phyloP scores from a whole-genome alignment of 2,329 filamentous ascomycete species.

The Penicillium nordicum region DNA sequence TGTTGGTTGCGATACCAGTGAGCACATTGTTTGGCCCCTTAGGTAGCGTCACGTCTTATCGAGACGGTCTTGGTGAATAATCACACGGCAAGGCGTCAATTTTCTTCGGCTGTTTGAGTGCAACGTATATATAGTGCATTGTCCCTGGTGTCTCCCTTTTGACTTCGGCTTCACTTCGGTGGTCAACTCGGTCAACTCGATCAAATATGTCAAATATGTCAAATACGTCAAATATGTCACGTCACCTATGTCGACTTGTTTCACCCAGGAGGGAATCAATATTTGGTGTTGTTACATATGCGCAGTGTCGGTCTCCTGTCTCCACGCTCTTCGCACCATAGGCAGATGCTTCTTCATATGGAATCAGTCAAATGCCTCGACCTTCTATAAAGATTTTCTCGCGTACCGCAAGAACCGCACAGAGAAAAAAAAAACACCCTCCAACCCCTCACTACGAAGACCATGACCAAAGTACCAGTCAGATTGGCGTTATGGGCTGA shows the following conservation, averaged over 20 bases:
- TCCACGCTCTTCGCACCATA: constrained; percentile 10
- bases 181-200: background rate
- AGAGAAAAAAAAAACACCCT: constrained; percentile 10
- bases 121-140: constrained; percentile 13
- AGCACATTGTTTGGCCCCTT: constrained; percentile 9
- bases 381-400: constrained; percentile 5
- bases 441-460: background rate
- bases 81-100: constrained; percentile 8
- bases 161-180: background rate
- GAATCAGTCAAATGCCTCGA: constrained; percentile 8
- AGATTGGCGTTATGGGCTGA: constrained; percentile 1
- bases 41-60: constrained; percentile 27
- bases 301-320: constrained; percentile 12
- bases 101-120: background rate
- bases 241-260: background rate
- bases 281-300: constrained; percentile 11
- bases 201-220: background rate
- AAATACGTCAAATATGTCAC: background rate
- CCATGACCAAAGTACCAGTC: constrained; percentile 9
- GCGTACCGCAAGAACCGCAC: constrained; percentile 23
- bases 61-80: constrained; percentile 23
- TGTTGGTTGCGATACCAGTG: constrained; percentile 5
- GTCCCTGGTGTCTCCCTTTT: background rate
- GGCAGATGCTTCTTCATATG: constrained; percentile 13
- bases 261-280: background rate